Percentiles rank a stretch among this genome's conserved stretches.
Conservation (phyloP, 1,284 basidiomycete species). For the Tremellales sp. region DNA sequence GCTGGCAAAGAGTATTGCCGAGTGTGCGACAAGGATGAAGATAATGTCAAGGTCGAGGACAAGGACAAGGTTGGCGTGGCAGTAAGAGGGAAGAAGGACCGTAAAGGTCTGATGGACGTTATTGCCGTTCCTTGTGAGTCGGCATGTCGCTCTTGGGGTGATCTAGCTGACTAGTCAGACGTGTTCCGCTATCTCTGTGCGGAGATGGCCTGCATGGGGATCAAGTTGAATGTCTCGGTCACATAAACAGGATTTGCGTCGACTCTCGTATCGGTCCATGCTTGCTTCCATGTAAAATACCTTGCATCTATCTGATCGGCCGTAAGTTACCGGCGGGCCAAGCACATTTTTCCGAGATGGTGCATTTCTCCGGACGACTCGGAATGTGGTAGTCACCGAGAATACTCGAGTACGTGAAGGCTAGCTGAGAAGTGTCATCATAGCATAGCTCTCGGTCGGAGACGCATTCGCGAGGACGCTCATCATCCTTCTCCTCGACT, state of each 20-base stretch:
- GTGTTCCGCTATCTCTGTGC: slow-evolving; percentile 75
- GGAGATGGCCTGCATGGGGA: slow-evolving; percentile 58
- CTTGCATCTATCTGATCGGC: no score
- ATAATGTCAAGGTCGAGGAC: slow-evolving; percentile 26
- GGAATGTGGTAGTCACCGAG: no score
- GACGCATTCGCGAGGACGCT: no score
- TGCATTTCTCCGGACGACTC: no score
- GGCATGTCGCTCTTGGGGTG: neutral
- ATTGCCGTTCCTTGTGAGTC: slow-evolving; percentile 77
- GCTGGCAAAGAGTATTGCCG: slow-evolving; percentile 77
- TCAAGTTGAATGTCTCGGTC: slow-evolving; percentile 50
- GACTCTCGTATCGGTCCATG: neutral
- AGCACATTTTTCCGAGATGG: no score
- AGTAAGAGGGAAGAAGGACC: slow-evolving; percentile 52
- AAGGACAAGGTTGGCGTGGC: slow-evolving; percentile 20
- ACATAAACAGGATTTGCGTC: slow-evolving; percentile 11
- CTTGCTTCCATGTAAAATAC: neutral
- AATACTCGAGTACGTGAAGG: no score
- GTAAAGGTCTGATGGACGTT: slow-evolving; percentile 73
- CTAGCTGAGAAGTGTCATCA: no score
- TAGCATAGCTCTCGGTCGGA: no score
- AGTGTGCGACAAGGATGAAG: slow-evolving; percentile 69
- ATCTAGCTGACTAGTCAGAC: slow-evolving; percentile 41
- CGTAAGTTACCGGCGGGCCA: no score
- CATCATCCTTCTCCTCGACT: no score